Evolutionary conservation across 2,329 filamentous ascomycete species (phyloP), one percentile per base, ranked within the genome.

Genomic region (Furcasterigmium sp.): DNA sequence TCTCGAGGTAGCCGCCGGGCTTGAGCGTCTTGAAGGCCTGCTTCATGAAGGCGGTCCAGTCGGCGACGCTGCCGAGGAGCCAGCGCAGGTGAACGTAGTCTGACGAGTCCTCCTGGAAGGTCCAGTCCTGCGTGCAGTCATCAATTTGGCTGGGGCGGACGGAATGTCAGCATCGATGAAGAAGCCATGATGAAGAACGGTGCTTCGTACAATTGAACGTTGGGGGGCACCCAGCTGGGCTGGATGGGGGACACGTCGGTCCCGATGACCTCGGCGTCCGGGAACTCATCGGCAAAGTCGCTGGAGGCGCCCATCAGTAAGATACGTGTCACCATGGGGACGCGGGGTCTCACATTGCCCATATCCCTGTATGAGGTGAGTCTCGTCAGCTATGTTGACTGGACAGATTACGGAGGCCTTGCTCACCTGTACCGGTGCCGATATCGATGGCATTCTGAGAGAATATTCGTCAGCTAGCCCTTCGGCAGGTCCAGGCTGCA

Each of bases 21-120:
- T 72, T 73, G 29, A 78, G 62, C 44, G 76, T 68, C 43, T 62
- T 64, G 53, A 61, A 74, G 5, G 71, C 56, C 42, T 72, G 70
- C 38, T 62, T 61, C 46, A 80, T 66, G 7, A 80, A 55, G 30
- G 69, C 63, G 20, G 69, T 67, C 55, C 75, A 80, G 45, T 78
- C 76, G 2, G 64, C 56, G 47, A 80, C 70, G 41, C 68, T 67
- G 18, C 78, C 78, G 2, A 69, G 59, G 47, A 81, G 62, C 49
- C 75, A 67, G 17, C 73, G 70, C 5, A 73, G 72, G 55, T 81
- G 79, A 43, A 83, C 72, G 52, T 72, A 80, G 59, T 84, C 79
- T 52, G 80, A 76, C 17, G 49, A 46, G 45, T 49, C 66, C 49
- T 47, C 72, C 48, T 68, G 63, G 54, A 63, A 78, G 59, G 63